These are phyloP conservation scores for Raffaelea albimanens DNA, from an alignment of 2,329 filamentous ascomycete species.

Conservation along the genomic window DNA sequence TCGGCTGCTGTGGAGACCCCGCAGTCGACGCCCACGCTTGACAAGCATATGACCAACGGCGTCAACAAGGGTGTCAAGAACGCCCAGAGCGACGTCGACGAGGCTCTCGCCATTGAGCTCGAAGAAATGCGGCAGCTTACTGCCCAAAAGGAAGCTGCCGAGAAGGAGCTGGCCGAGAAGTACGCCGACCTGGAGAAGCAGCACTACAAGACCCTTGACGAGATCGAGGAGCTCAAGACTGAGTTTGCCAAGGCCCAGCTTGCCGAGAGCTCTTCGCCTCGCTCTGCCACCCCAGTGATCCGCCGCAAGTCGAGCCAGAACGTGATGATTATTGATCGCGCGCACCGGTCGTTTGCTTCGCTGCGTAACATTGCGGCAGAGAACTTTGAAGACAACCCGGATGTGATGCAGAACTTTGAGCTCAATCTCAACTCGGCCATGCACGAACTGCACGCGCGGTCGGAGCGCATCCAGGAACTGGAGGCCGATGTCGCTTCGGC, in stretches of 20 bases:
- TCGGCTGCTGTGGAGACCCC: constrained; percentile 61
- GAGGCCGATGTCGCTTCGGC: constrained; percentile 75
- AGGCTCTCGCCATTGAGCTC: constrained; percentile 48
- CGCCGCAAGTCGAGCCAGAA: constrained; percentile 90
- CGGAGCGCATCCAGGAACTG: constrained; percentile 81
- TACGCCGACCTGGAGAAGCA: constrained; percentile 77
- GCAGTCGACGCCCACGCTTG: constrained; percentile 53
- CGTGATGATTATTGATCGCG: constrained; percentile 76
- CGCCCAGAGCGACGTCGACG: not conserved
- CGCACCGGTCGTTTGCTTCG: constrained; percentile 82
- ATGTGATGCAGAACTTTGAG: constrained; percentile 87
- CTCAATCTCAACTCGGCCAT: constrained; percentile 84
- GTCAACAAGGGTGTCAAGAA: not conserved
- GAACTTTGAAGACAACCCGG: constrained; percentile 72
- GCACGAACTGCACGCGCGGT: constrained; percentile 79
- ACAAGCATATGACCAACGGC: not conserved
- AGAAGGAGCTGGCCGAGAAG: constrained; percentile 62
- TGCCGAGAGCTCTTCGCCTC: constrained; percentile 49
- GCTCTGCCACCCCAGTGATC: constrained; percentile 65
- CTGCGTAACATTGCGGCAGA: constrained; percentile 82
- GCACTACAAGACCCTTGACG: constrained; percentile 71
- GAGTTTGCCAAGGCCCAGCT: constrained; percentile 70
- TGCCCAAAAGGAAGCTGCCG: constrained; percentile 65
- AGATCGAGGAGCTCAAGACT: constrained; percentile 84
- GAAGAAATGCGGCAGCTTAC: constrained; percentile 62